Conservation (phyloP, 2,329 filamentous ascomycete species). For the Beauveria australis region DNA sequence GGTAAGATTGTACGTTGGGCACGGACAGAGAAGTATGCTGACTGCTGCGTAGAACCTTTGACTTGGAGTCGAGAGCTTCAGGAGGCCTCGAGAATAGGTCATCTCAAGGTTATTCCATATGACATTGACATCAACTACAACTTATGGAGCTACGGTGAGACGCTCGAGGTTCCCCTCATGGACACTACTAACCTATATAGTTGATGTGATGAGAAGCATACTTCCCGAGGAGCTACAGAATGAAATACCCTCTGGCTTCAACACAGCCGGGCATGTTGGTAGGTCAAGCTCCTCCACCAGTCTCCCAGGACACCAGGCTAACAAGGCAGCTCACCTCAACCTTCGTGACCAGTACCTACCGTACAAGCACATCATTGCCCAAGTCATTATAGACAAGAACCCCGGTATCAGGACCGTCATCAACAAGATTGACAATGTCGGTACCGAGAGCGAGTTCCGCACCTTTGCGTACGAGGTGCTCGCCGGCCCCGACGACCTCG, state of each 20-base stretch:
- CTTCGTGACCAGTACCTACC: slow-evolving; percentile 74
- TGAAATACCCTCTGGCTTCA: slow-evolving; percentile 80
- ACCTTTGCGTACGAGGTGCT: slow-evolving; percentile 92
- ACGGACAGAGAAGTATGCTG: not conserved
- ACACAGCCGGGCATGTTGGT: slow-evolving; percentile 81
- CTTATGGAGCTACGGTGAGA: slow-evolving; percentile 73
- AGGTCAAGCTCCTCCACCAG: slow-evolving; percentile 22
- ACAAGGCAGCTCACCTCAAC: slow-evolving; percentile 69
- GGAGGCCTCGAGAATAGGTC: slow-evolving; percentile 59
- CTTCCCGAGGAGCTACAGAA: slow-evolving; percentile 72
- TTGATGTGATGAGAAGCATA: slow-evolving; percentile 75
- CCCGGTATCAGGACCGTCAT: slow-evolving; percentile 76
- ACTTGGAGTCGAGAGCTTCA: slow-evolving; percentile 69
- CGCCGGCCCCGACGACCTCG: slow-evolving; percentile 70
- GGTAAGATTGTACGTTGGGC: slow-evolving; percentile 26
- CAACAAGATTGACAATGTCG: slow-evolving; percentile 89
- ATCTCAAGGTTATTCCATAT: slow-evolving; percentile 67
- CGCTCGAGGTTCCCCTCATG: not conserved
- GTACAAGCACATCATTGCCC: slow-evolving; percentile 78
- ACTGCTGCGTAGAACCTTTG: slow-evolving; percentile 34
- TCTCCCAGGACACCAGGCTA: not conserved
- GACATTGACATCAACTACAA: slow-evolving; percentile 71
- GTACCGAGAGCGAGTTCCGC: slow-evolving; percentile 74
- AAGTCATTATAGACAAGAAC: slow-evolving; percentile 88
- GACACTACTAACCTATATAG: slow-evolving; percentile 30